Evolutionary conservation across 2,329 filamentous ascomycete genomes (phyloP), one percentile per base, ranked within the genome.

Genomic region (Paraphaeosphaeria sporulosa): DNA sequence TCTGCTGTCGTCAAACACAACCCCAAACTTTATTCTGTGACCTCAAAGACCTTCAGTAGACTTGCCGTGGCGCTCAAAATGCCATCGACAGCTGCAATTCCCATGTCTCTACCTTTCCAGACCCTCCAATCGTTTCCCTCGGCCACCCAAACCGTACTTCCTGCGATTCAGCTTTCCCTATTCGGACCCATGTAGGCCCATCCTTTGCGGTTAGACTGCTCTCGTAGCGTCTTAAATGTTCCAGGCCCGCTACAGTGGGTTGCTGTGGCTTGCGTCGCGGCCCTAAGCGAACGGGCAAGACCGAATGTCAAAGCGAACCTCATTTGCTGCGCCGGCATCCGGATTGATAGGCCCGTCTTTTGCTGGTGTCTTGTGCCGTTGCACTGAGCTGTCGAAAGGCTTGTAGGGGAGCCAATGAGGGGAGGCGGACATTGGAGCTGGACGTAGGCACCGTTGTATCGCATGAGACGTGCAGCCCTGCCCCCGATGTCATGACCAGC

Each of bases 251-350:
- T 43, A 58, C 59, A 59, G 44, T 61, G 64, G 66, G 60, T 46
- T 51, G 38, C 54, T 49, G 69, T 74, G 71, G 71, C 70, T 71
- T 70, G 71, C 71, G 70, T 65, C 51, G 57, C 55, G 42, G 27
- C 55, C 48, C 46, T 50, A 66, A 58, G 57, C 64, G 48, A 48
- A 47, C 55, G 55, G 55, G 52, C 21, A 52, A 52, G 48, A 53
- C 55, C 55, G 55, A 58, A 17, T 21, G 4, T 7, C 25, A 44
- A 38, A n/a, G n/a, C n/a, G n/a, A n/a, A n/a, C n/a, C n/a, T n/a
- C n/a, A n/a, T n/a, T n/a, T n/a, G n/a, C n/a, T n/a, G n/a, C n/a
- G n/a, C n/a, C n/a, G n/a, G n/a, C n/a, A n/a, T n/a, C n/a, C n/a
- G n/a, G n/a, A n/a, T n/a, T n/a, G n/a, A n/a, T n/a, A n/a, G n/a